Percentiles rank a stretch among this genome's conserved stretches.
Conservation (phyloP, 306 rosid species). For the Malus fusca region DNA sequence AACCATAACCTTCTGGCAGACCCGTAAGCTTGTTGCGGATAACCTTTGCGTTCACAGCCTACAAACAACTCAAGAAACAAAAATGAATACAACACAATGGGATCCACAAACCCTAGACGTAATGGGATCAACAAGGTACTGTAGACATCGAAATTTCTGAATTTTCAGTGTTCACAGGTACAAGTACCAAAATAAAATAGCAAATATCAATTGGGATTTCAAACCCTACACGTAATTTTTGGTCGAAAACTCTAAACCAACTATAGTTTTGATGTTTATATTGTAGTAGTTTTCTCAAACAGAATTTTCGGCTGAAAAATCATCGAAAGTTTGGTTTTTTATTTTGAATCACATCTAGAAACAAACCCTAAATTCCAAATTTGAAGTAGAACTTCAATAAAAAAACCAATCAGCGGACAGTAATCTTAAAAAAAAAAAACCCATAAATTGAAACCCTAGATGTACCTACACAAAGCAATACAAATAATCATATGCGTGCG, state of each 20-base stretch:
- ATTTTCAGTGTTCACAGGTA: no score
- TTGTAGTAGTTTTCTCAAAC: not conserved
- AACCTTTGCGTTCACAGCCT: slow-evolving; percentile 45
- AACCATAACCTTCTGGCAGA: slow-evolving; percentile 55
- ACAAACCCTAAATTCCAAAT: not conserved
- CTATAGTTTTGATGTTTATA: not conserved
- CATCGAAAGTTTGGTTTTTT: not conserved
- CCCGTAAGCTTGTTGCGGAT: slow-evolving; percentile 52
- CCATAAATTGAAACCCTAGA: not conserved
- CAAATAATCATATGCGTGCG: no score
- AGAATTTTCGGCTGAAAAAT: not conserved
- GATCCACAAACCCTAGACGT: not conserved
- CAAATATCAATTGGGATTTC: not conserved
- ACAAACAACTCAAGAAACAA: not conserved
- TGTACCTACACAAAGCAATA: not conserved
- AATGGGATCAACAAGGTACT: no score
- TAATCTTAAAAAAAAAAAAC: not conserved
- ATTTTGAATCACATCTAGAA: not conserved
- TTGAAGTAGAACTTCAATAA: not conserved
- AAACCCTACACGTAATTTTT: not conserved
- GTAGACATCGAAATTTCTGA: no score
- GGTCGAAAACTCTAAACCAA: not conserved
- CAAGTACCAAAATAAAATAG: not conserved
- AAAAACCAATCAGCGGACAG: not conserved
- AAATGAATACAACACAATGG: not conserved